Evolutionary conservation across 441 rosid genomes (phyloP).

Genomic region (Euphorbia schlechtendalii): DNA sequence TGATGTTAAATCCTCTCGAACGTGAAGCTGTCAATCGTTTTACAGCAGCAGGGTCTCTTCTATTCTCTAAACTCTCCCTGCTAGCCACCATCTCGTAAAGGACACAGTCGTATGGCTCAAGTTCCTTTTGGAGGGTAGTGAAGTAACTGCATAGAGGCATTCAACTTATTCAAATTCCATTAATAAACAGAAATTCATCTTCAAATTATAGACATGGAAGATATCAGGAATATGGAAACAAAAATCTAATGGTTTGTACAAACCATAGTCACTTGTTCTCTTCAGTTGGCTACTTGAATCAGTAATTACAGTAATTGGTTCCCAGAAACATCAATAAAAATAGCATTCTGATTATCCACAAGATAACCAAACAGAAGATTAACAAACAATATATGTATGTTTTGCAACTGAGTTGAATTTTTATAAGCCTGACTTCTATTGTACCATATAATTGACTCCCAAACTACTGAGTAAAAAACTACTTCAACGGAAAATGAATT

Average conservation of each 20-base stretch:
- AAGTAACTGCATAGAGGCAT: conserved; percentile 51
- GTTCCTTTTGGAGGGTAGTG: conserved; percentile 70
- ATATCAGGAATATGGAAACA: not conserved
- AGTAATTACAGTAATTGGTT: too few relatives aligned
- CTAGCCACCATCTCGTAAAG: conserved; percentile 96
- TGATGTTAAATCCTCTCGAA: conserved; percentile 63
- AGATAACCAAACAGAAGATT: not conserved
- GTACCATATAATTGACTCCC: not conserved
- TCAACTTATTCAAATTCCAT: conserved; percentile 5
- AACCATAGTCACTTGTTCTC: not conserved
- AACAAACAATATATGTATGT: too few relatives aligned
- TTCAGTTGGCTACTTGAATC: too few relatives aligned
- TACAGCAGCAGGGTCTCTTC: conserved; percentile 40
- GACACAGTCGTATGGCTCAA: conserved; percentile 70
- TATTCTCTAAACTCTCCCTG: conserved; percentile 65
- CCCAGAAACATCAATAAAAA: too few relatives aligned
- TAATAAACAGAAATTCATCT: not conserved
- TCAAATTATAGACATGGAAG: not conserved
- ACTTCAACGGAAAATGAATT: not conserved
- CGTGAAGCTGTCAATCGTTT: conserved; percentile 51
- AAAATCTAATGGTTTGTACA: not conserved
- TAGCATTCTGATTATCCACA: not conserved
- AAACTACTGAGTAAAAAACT: not conserved
- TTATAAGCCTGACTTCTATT: too few relatives aligned
- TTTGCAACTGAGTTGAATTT: too few relatives aligned